Percentiles rank a stretch among this genome's conserved stretches.
Evolutionary conservation across 768 basidiomycete genomes (phyloP).

Genomic region (Nidula microcarpa): DNA sequence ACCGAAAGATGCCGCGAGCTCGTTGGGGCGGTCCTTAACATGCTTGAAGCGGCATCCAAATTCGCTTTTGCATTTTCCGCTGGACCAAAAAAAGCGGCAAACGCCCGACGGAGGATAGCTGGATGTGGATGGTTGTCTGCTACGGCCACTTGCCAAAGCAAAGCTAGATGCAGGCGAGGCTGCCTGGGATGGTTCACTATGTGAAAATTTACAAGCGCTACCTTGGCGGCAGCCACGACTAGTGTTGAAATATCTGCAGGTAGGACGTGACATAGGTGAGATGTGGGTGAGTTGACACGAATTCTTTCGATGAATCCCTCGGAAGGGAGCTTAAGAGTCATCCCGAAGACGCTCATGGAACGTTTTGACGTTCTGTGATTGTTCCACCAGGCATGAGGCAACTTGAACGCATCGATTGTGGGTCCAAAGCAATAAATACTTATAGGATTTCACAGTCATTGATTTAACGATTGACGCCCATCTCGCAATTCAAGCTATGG

Average conservation of each 20-base stretch:
- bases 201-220: constrained; percentile 31
- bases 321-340: no score
- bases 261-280: no score
- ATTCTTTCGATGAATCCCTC: no score
- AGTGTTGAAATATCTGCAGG: constrained; percentile 35
- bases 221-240: constrained; percentile 48
- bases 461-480: not conserved
- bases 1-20: not conserved
- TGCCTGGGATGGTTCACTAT: constrained; percentile 4
- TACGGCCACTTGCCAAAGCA: constrained; percentile 1
- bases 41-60: constrained; percentile 45
- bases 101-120: constrained; percentile 25
- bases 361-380: not conserved
- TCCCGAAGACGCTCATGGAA: no score
- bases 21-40: constrained; percentile 3
- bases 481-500: not conserved
- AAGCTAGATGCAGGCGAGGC: not conserved
- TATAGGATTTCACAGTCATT: not conserved
- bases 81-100: constrained; percentile 46
- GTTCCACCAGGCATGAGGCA: not conserved
- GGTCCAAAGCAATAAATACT: not conserved
- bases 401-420: not conserved
- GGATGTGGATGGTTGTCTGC: constrained; percentile 1
- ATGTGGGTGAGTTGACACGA: no score
- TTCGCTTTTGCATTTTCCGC: constrained; percentile 41